A percentile compares a stretch with the other conserved stretches of the same genome.
Evolutionary conservation across 257 asterid species (phyloP).

Genomic region (Capsicum rhomboideum): DNA sequence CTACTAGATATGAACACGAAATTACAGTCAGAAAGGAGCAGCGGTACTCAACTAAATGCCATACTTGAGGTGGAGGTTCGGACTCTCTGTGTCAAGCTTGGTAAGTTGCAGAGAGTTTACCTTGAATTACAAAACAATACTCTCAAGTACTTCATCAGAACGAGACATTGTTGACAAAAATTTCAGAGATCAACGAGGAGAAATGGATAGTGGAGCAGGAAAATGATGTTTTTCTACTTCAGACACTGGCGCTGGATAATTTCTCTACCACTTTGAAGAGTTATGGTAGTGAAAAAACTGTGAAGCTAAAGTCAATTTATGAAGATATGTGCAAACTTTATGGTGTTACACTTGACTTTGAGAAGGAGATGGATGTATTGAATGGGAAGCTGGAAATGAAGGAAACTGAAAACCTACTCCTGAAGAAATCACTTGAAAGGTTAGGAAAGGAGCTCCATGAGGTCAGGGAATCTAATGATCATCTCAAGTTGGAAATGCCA

Average conservation of each 20-base stretch:
- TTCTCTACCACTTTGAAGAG: slow-evolving; percentile 36
- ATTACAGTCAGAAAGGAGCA: slow-evolving; percentile 34
- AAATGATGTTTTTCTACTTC: slow-evolving; percentile 43
- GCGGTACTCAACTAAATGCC: slow-evolving; percentile 25
- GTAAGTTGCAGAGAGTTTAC: slow-evolving; percentile 40
- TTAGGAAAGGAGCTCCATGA: slow-evolving; percentile 50
- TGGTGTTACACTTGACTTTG: slow-evolving; percentile 34
- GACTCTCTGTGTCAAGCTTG: slow-evolving; percentile 33
- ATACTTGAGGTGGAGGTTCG: slow-evolving; percentile 40
- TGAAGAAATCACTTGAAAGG: slow-evolving; percentile 40
- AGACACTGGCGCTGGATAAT: slow-evolving; percentile 31
- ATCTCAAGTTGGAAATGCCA: slow-evolving; percentile 34
- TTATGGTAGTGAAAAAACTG: slow-evolving; percentile 32
- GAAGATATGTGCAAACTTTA: slow-evolving; percentile 37
- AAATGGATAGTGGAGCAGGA: slow-evolving; percentile 43
- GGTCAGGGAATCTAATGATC: slow-evolving; percentile 30
- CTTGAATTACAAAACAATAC: slow-evolving; percentile 32
- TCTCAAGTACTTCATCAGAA: slow-evolving; percentile 48
- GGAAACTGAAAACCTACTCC: slow-evolving; percentile 41
- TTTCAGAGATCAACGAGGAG: slow-evolving; percentile 45
- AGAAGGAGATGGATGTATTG: slow-evolving; percentile 35
- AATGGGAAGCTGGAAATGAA: slow-evolving; percentile 44
- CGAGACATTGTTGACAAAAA: slow-evolving; percentile 32
- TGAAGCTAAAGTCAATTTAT: slow-evolving; percentile 38
- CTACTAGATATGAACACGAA: slow-evolving; percentile 44